Base-by-base conservation (phyloP, 2,329 filamentous ascomycete genomes). In the Exutisphaerella laricina region DNA sequence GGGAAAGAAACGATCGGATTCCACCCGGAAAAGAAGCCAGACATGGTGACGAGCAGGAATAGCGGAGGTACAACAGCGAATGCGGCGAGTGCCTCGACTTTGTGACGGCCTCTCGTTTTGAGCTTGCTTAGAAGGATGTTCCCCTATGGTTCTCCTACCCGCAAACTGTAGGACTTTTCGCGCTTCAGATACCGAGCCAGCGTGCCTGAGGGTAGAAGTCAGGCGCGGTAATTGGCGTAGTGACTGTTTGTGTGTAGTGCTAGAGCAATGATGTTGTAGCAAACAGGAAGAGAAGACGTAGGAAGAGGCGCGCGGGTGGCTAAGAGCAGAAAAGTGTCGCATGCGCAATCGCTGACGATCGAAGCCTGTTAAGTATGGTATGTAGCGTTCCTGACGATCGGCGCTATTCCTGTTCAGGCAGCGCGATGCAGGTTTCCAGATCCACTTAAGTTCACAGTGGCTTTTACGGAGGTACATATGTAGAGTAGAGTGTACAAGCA, bases 1-100 rank as follows among this genome's bases (percentile, higher is more conserved):
- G 86, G 83, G 45, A 94, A 88, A 1, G 73, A 65, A 1, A 86
- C 86, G 4, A 88, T 70, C 1, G 84, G 84, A 57, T 75, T 86
- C 54, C 85, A 65, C 28, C 58, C 61, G 26, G 64, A 62, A 31
- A 72, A 58, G 55, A 64, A 66, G 17, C 63, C 62, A n/a, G 54
- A 41, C 66, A 71, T 71, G 12, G 31, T 18, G 41, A 46, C 38
- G 14, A 33, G 21, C 20, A 30, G 14, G 13, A 32, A 42, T 18
- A 35, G 39, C 21, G 34, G 21, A 30, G 22, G n/a, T 21, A n/a
- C 18, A n/a, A 35, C 33, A 12, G 20, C 33, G 18, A 35, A n/a
- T 12, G 33, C 33, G n/a, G 33, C 33, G 14, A 35, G 33, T 17
- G 21, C 33, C 23, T 35, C 18, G 20, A 23, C 12, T 23, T 21